A percentile compares a stretch with the other conserved stretches of the same genome.
phyloP scores from a whole-genome alignment of 352 stramenopile genomes.

The Globisporangium cylindrosporum region DNA sequence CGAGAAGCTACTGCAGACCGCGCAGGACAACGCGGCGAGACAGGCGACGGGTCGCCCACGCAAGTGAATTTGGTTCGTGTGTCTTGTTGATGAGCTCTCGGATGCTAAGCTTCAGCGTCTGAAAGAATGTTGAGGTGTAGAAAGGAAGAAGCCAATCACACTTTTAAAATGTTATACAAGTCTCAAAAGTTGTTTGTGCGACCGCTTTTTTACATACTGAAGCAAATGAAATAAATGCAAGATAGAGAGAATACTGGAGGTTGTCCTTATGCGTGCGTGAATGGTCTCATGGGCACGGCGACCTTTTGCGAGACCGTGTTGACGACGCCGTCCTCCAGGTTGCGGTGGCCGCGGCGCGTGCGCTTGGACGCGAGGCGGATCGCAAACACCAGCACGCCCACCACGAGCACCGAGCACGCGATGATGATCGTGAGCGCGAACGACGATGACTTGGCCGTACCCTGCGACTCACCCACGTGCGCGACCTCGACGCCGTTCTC shows the following conservation, averaged over 20 bases:
- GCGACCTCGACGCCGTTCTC: constrained; percentile 35
- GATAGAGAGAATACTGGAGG: neutral
- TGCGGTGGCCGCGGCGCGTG: constrained; percentile 17
- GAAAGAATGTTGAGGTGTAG: neutral
- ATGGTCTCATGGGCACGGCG: constrained; percentile 25
- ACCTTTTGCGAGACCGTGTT: constrained; percentile 23
- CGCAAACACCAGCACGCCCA: constrained; percentile 28
- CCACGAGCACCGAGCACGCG: constrained; percentile 27
- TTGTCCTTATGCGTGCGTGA: constrained; percentile 26
- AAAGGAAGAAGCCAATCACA: neutral
- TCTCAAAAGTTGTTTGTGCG: neutral
- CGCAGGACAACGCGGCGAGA: constrained; percentile 32
- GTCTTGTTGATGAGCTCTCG: neutral
- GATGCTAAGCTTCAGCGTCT: neutral
- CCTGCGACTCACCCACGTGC: constrained; percentile 27
- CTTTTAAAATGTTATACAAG: neutral
- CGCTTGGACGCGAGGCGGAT: constrained; percentile 31
- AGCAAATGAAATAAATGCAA: neutral
- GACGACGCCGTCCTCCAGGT: constrained; percentile 23
- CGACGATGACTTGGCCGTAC: constrained; percentile 16
- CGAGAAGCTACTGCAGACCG: constrained; percentile 42
- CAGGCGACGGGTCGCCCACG: constrained; percentile 18
- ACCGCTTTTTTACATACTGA: neutral
- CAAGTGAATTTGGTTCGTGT: constrained; percentile 17
- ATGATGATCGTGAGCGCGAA: constrained; percentile 29